phyloP scores from a whole-genome alignment of 192 early-diverging fungal species.

The Mortierella claussenii region DNA sequence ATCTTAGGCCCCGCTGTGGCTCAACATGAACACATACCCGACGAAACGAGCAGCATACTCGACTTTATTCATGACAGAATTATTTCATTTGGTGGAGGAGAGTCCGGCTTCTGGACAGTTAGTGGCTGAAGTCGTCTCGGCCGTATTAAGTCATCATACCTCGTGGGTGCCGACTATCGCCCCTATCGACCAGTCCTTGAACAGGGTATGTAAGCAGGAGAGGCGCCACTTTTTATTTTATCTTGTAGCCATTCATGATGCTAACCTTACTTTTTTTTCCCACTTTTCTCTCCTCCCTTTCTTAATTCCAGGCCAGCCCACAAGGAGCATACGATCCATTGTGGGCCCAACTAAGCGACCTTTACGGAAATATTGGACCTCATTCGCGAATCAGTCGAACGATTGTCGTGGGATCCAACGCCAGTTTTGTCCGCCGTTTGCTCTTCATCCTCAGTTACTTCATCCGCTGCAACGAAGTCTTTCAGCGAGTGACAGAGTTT shows the following conservation, averaged over 20 bases:
- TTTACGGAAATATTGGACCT: constrained; percentile 64
- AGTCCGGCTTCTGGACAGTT: constrained; percentile 43
- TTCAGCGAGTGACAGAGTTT: constrained; percentile 53
- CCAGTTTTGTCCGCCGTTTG: constrained; percentile 58
- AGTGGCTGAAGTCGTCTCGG: constrained; percentile 61
- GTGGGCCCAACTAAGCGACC: constrained; percentile 69
- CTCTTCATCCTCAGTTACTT: constrained; percentile 66
- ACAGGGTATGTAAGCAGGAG: too few relatives aligned
- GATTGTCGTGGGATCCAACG: constrained; percentile 61
- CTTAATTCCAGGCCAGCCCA: constrained; percentile 32
- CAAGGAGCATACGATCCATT: constrained; percentile 63
- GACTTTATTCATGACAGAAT: constrained; percentile 34
- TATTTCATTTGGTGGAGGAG: constrained; percentile 41
- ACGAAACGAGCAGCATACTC: constrained; percentile 32
- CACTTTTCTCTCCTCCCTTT: too few relatives aligned
- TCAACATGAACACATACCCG: constrained; percentile 51
- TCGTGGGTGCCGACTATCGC: constrained; percentile 68
- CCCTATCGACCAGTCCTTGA: constrained; percentile 52
- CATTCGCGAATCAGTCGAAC: constrained; percentile 60
- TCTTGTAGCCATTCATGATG: background rate
- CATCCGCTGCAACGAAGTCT: constrained; percentile 70
- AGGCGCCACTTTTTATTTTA: background rate
- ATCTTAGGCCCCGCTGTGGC: constrained; percentile 51
- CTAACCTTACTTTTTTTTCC: too few relatives aligned
- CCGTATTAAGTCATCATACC: constrained; percentile 62